Base-by-base conservation (phyloP, 164 flowering plant species). In the Stephania cephalantha region DNA sequence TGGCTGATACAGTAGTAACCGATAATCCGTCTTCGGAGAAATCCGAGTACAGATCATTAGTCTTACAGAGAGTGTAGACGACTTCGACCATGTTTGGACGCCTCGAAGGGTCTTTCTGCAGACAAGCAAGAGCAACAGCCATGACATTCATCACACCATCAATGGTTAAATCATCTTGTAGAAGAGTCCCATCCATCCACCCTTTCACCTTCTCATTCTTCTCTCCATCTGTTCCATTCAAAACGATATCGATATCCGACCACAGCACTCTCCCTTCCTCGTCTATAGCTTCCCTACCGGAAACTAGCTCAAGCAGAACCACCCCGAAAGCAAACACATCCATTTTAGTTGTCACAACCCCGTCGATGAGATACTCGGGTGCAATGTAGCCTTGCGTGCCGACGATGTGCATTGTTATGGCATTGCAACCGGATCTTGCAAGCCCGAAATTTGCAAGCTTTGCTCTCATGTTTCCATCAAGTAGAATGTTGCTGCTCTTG, bases 371-470 rank as follows among this genome's bases (percentile, higher is more conserved):
- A 63, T 92, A 92, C 79, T 95, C 98, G 0, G 98, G 97, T 0
- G 98, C 91, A n/a, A 95, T 88, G 80, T 95, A 95, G n/a, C 98
- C 98, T 72, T 89, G 97, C 1, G 97, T 94, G 15, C 98, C 98
- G 17, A 92, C 95, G 50, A 95, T 88, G 89, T 88, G 90, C 87
- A 81, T 85, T 22, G 98, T 95, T 63, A 95, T 88, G 71, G 97
- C 98, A 68, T 92, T 95, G 87, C 88, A 88, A 13, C 97, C 98
- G 0, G 98, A 87, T 69, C 87, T 90, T 4, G 97, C 98, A 2
- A 95, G 83, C 5, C 98, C 97, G 53, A 95, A 95, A 78, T 95
- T 92, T 53, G 98, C 97, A 25, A 95, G 86, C 74, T 92, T 95
- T 68, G 97, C 98, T 35, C 98, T 81, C 95, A 90, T 86, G 78